Evolutionary conservation across 2,329 filamentous ascomycete genomes (phyloP).

Genomic region (Ciborinia camelliae): DNA sequence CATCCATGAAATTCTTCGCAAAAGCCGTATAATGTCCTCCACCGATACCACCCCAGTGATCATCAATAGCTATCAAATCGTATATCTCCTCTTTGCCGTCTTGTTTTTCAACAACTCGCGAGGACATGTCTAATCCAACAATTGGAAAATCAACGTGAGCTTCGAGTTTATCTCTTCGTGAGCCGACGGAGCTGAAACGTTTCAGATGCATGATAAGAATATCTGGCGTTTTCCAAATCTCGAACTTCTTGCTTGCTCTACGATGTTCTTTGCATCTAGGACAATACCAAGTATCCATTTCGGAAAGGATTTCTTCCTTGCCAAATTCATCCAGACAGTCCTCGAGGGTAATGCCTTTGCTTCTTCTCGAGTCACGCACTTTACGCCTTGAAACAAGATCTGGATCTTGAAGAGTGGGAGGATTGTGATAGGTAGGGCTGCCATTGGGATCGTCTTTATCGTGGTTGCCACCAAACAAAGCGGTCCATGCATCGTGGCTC

Average conservation of each 20-base stretch:
- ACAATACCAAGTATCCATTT: constrained; percentile 97
- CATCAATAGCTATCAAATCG: constrained; percentile 92
- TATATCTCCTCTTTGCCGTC: constrained; percentile 81
- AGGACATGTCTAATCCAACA: constrained; percentile 77
- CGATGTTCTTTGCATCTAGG: constrained; percentile 92
- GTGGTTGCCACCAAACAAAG: constrained; percentile 56
- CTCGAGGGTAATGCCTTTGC: constrained; percentile 76
- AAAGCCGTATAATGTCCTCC: constrained; percentile 96
- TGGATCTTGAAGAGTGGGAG: constrained; percentile 52
- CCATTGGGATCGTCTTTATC: constrained; percentile 46
- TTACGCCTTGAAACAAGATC: constrained; percentile 62
- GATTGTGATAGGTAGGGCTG: constrained; percentile 51
- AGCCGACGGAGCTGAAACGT: constrained; percentile 82
- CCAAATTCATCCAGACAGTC: constrained; percentile 95
- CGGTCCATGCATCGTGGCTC: constrained; percentile 65
- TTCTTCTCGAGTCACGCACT: constrained; percentile 61
- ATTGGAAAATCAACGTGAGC: constrained; percentile 88
- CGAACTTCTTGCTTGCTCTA: constrained; percentile 91
- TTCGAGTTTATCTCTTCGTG: constrained; percentile 86
- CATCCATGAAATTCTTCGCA: constrained; percentile 87
- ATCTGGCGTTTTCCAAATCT: constrained; percentile 94
- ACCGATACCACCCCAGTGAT: constrained; percentile 89
- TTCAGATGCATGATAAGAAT: constrained; percentile 95
- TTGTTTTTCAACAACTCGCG: constrained; percentile 74
- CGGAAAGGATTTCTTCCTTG: constrained; percentile 87